Evolutionary conservation across 164 flowering plant genomes (phyloP).

Genomic region (Euptelea pleiosperma): DNA sequence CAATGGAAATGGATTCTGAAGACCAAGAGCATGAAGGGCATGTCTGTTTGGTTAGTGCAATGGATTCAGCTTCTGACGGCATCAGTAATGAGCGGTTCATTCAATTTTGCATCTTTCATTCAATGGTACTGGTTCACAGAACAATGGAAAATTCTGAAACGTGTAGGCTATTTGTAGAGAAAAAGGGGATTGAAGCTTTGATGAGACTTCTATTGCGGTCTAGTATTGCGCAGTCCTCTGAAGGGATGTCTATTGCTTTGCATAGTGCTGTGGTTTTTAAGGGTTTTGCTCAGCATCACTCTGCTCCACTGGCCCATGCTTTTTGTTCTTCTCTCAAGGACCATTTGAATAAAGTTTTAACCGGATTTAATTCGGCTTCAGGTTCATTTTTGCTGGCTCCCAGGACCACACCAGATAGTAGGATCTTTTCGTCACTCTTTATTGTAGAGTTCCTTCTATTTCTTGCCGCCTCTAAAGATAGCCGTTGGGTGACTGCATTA

Average conservation of each 20-base stretch:
- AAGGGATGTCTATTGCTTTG: constrained; percentile 92
- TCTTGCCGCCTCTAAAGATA: constrained; percentile 93
- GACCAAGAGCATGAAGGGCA: constrained; percentile 40
- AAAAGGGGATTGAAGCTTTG: constrained; percentile 85
- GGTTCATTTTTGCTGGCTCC: constrained; percentile 81
- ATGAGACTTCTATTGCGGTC: constrained; percentile 83
- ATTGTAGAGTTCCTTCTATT: constrained; percentile 86
- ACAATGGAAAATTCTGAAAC: constrained; percentile 94
- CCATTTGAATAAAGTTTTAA: constrained; percentile 71
- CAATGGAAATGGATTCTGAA: constrained; percentile 86
- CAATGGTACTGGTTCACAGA: constrained; percentile 91
- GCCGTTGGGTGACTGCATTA: constrained; percentile 89
- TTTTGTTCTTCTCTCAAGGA: constrained; percentile 78
- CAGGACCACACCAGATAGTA: constrained; percentile 42
- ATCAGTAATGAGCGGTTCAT: constrained; percentile 71
- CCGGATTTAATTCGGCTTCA: constrained; percentile 44
- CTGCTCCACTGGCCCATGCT: constrained; percentile 80
- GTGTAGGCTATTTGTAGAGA: constrained; percentile 93
- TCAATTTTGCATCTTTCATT: constrained; percentile 80
- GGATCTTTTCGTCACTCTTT: constrained; percentile 75
- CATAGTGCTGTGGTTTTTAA: constrained; percentile 95
- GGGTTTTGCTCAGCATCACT: constrained; percentile 95
- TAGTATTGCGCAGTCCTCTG: constrained; percentile 85
- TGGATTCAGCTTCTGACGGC: constrained; percentile 49
- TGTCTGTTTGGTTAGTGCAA: constrained; percentile 27